Percentiles rank a stretch among this genome's conserved stretches.
Evolutionary conservation across 2,329 filamentous ascomycete species (phyloP).

Genomic region (Microsporum canis): DNA sequence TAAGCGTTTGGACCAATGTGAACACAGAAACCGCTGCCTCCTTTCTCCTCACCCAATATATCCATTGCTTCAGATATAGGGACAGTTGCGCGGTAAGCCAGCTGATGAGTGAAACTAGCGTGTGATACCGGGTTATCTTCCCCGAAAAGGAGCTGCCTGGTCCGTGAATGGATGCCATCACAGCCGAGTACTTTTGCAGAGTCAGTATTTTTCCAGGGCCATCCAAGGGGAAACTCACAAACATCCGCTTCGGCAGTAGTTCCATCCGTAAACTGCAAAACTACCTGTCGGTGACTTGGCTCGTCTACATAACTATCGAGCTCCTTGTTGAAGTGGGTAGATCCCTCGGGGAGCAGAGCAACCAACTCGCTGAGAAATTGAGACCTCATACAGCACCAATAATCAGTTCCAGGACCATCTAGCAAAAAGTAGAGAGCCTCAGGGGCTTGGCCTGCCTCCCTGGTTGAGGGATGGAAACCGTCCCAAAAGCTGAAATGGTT

Average conservation of each 20-base stretch:
- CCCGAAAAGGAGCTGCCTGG: conserved; percentile 44
- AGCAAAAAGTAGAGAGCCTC: conserved; percentile 15
- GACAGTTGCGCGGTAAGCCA: conserved; percentile 51
- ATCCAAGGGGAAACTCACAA: conserved; percentile 16
- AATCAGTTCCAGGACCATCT: conserved; percentile 13
- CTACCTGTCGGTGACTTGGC: conserved; percentile 16
- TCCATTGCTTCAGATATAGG: conserved; percentile 45
- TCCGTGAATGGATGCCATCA: conserved; percentile 52
- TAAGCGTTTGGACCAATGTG: conserved; percentile 4
- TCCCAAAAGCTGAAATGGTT: neutral
- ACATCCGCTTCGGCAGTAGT: conserved; percentile 34
- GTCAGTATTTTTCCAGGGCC: conserved; percentile 19
- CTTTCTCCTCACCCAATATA: conserved; percentile 39
- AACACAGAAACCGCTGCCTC: neutral
- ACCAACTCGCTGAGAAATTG: conserved; percentile 34
- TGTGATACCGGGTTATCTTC: conserved; percentile 34
- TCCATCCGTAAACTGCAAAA: conserved; percentile 37
- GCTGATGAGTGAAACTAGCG: conserved; percentile 46
- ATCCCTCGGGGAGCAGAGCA: conserved; percentile 29
- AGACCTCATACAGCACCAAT: conserved; percentile 28
- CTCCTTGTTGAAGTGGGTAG: conserved; percentile 27
- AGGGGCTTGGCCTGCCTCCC: conserved; percentile 6
- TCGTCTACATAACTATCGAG: conserved; percentile 23
- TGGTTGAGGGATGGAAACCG: conserved; percentile 21
- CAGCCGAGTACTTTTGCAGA: conserved; percentile 39